A percentile compares a stretch with the other conserved stretches of the same genome.
Evolutionary conservation across 2,329 filamentous ascomycete species (phyloP).

Genomic region (Microcyclosporella mali): DNA sequence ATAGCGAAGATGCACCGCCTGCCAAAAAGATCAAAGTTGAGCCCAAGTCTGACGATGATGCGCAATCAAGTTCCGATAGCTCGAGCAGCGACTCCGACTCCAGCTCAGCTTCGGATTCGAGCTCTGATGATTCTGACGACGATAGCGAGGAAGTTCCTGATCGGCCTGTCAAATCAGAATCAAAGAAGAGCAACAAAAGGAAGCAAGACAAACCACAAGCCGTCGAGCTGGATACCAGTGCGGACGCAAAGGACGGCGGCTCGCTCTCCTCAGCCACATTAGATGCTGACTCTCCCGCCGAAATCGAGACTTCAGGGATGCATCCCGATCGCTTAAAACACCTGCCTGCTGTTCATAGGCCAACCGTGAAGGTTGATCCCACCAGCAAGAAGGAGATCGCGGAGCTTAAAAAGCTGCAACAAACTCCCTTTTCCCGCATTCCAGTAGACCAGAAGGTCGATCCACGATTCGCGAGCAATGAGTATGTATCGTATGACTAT

Average conservation of each 20-base stretch:
- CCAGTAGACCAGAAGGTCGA: conserved; percentile 63
- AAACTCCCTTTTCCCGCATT: conserved; percentile 71
- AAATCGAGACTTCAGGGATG: conserved; percentile 30
- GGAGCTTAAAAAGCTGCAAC: conserved; percentile 46
- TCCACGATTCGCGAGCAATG: conserved; percentile 66
- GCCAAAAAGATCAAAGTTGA: conserved; percentile 27
- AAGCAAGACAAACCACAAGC: conserved; percentile 20
- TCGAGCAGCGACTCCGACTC: conserved; percentile 14
- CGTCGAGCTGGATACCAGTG: conserved; percentile 19
- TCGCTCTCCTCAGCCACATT: conserved; percentile 30
- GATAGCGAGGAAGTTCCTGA: conserved; percentile 16
- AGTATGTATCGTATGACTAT: conserved; percentile 78
- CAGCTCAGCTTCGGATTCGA: conserved; percentile 41
- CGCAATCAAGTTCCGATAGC: conserved; percentile 20
- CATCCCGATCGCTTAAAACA: conserved; percentile 32
- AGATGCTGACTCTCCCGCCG: conserved; percentile 16
- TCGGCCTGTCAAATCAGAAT: conserved; percentile 10
- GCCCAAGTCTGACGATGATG: conserved; percentile 9
- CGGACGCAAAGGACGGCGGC: conserved; percentile 6
- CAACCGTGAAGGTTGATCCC: background rate
- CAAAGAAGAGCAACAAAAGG: conserved; percentile 19
- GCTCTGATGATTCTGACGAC: conserved; percentile 36
- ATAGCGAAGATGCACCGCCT: conserved; percentile 26
- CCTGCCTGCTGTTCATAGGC: conserved; percentile 4
- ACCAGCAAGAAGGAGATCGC: conserved; percentile 14